Conservation (phyloP, 2,329 filamentous ascomycete species). For the Emydomyces testavorans region DNA sequence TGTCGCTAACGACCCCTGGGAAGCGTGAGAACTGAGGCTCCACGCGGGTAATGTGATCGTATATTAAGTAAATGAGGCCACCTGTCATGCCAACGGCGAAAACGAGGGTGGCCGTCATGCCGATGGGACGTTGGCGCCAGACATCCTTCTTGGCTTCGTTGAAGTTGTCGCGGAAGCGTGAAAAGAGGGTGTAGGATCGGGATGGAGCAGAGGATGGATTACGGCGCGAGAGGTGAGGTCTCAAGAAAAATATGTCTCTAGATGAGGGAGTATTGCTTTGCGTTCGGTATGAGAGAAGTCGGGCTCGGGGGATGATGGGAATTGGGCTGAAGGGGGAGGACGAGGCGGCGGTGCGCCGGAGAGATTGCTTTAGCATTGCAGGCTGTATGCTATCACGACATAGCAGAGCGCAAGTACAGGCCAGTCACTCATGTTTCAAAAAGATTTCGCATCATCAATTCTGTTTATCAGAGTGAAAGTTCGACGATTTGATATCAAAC, state of each 20-base stretch:
- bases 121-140: constrained; percentile 35
- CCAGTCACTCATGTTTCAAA: neutral
- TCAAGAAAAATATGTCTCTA: constrained; percentile 8
- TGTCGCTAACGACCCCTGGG: constrained; percentile 38
- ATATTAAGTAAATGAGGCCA: constrained; percentile 33
- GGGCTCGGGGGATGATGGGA: constrained; percentile 13
- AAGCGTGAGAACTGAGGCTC: constrained; percentile 35
- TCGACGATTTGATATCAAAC: constrained; percentile 17
- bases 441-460: no score
- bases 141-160: constrained; percentile 30
- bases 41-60: constrained; percentile 34
- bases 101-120: constrained; percentile 33
- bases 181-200: constrained; percentile 13
- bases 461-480: no score
- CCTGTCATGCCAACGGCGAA: constrained; percentile 27
- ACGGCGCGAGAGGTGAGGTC: constrained; percentile 2
- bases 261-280: constrained; percentile 8
- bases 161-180: constrained; percentile 26
- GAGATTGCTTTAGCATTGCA: constrained; percentile 20
- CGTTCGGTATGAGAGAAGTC: constrained; percentile 7
- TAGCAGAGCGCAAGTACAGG: neutral
- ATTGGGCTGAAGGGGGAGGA: constrained; percentile 13
- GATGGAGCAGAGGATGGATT: constrained; percentile 9
- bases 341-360: constrained; percentile 24
- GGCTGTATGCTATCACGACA: constrained; percentile 9